Evolutionary conservation across 305 asterid genomes (phyloP), one percentile per base, ranked within the genome.

Genomic region (Fraxinus xanthoxyloides): DNA sequence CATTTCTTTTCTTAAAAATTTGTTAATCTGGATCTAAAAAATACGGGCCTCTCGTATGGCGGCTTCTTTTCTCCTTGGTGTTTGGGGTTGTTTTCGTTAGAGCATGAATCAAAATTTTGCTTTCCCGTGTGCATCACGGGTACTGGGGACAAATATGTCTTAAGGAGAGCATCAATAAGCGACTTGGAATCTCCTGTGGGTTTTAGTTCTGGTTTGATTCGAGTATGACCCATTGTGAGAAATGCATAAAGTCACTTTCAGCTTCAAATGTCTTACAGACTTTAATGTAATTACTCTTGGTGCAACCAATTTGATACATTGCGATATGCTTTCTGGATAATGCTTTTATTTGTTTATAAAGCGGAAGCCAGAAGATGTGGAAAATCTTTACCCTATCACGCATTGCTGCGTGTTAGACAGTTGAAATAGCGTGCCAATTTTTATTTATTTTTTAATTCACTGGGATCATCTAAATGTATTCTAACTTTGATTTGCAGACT

Each of bases 401-500:
- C 5, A 30, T 67, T 67, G 17, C 19, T 5, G 40, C 30, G 75
- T 32, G 75, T 70, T 12, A 65, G 19, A 65, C 34, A 70, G 75
- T 69, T 30, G 75, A 69, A 30, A 30, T 35, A 28, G 75, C 12
- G 21, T 70, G 13, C 34, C 9, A 13, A 13, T 5, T 67, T 17
- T 10, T 10, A 0, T 8, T 8, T 36, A 8, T 36, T 43, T 23
- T 23, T 65, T 7, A 67, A 26, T 67, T 69, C 43, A 69, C 24
- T 38, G 38, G 28, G 19, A 77, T 67, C 81, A 70, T 80, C 84
- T 81, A 61, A 83, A 81, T 67, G 23, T 70, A 73, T 78, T 78
- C 77, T 38, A 15, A 17, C 77, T 84, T 81, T 86, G 80, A 79
- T 81, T 72, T 87, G 84, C 96, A 97, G 99, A 83, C 91, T 72